phyloP scores from a whole-genome alignment of 2,329 filamentous ascomycete genomes.

The Talaromyces sp. region DNA sequence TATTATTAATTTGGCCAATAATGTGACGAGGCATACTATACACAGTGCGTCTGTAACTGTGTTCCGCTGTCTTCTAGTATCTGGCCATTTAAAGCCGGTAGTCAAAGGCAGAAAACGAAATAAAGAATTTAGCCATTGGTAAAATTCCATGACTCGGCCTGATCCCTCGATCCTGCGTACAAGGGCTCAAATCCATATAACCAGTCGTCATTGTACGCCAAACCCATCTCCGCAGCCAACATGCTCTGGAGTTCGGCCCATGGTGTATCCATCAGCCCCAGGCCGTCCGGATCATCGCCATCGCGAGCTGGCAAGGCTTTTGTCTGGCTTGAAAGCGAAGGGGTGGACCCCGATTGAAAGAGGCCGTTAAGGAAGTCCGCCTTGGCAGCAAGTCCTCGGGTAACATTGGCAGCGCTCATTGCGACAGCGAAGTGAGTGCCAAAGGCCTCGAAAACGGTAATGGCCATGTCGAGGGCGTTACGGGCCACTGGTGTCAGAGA shows the following conservation, averaged over 20 bases:
- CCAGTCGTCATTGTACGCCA: conserved; percentile 7
- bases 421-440: conserved; percentile 30
- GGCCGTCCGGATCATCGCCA: background rate
- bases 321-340: background rate
- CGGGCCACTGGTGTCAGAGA: conserved; percentile 24
- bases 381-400: conserved; percentile 24
- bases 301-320: background rate
- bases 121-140: background rate
- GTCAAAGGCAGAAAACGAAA: background rate
- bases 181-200: conserved; percentile 7
- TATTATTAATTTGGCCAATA: background rate
- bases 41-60: background rate
- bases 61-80: background rate
- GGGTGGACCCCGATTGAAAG: conserved; percentile 2
- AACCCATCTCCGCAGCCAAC: conserved; percentile 6
- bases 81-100: background rate
- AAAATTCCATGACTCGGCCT: conserved; percentile 4
- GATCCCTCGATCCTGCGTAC: conserved; percentile 1
- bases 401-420: conserved; percentile 27
- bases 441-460: conserved; percentile 33
- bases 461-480: conserved; percentile 27
- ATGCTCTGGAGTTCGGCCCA: conserved; percentile 2
- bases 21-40: background rate
- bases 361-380: conserved; percentile 20
- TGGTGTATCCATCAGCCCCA: background rate